Conservation (phyloP, 2,329 filamentous ascomycete species). For the Leptographium flavum region DNA sequence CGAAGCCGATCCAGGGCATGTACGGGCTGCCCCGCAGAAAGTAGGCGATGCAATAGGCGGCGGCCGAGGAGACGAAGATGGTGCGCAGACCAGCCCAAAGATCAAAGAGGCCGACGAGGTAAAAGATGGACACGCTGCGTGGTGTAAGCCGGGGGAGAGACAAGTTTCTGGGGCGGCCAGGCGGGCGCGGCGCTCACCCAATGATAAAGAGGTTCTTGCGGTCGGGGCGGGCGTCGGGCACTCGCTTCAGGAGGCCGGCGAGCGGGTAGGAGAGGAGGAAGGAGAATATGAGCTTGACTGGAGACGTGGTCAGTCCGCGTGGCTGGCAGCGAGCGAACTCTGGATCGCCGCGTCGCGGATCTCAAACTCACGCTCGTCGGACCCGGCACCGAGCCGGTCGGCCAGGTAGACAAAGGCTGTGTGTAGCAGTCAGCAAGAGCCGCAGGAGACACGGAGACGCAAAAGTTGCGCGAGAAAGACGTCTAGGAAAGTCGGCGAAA, state of each 20-base stretch:
- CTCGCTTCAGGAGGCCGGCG: slow-evolving; percentile 72
- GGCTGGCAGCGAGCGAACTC: too few species aligned
- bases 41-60: slow-evolving; percentile 69
- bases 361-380: slow-evolving; percentile 34
- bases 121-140: slow-evolving; percentile 65
- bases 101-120: slow-evolving; percentile 84
- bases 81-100: slow-evolving; percentile 75
- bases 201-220: slow-evolving; percentile 85
- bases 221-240: slow-evolving; percentile 72
- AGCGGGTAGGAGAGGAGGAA: slow-evolving; percentile 89
- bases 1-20: slow-evolving; percentile 96
- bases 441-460: not conserved
- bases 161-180: too few species aligned
- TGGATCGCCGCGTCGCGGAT: too few species aligned
- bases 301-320: too few species aligned
- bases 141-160: not conserved
- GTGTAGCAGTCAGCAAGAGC: not conserved
- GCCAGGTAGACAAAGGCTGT: slow-evolving; percentile 30
- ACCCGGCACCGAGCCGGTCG: slow-evolving; percentile 25
- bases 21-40: slow-evolving; percentile 67
- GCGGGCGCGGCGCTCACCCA: slow-evolving; percentile 30
- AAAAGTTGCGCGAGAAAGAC: too few species aligned
- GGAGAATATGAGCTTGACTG: slow-evolving; percentile 85
- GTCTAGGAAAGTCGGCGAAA: too few species aligned
- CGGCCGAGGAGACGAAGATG: slow-evolving; percentile 63